Base-by-base conservation (phyloP, 1,284 basidiomycete species). In the Baeospora myosura region DNA sequence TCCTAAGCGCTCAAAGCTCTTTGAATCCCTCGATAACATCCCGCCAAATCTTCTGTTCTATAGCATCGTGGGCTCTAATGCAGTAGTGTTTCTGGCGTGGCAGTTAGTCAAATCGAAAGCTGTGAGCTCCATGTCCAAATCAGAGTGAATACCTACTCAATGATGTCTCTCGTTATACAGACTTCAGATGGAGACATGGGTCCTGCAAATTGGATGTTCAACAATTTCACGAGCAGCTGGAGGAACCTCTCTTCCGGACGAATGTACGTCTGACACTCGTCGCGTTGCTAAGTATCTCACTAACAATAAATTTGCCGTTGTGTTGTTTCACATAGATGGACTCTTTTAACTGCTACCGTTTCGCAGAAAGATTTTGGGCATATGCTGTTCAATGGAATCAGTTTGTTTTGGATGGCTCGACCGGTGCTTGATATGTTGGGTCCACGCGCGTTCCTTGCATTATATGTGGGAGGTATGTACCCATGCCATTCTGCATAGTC, bases 341-440 rank as follows among this genome's bases (percentile, higher is more conserved):
- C 88, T 0, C 62, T 87, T 21, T 48, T 93, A 16, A 90, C 88
- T 0, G 64, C 72, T 20, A 72, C 69, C 45, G 91, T 93, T 66
- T 91, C 82, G 2, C 89, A 93, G 54, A 62, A 69, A 48, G 66
- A 69, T 18, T 45, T 71, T 7, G 51, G 57, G 0, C 92, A 95
- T 57, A 76, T 91, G 25, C 53, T 86, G 21, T 65, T 93, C 58
- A 95, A 95, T 57, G 78, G 78, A 36, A 71, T 92, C 49, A 79
- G 84, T 0, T 84, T 85, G 54, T 88, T 74, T 56, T 91, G 88
- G 63, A 76, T 92, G 66, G 85, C 83, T 1, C 81, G 76, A 0
- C 65, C 78, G 0, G 77, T 49, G 22, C 68, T 90, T n/a, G 53
- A 63, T 38, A 60, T 86, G 17, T 67, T 92, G 6, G 88, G 89